Percentiles rank a stretch among this genome's conserved stretches.
phyloP scores from a whole-genome alignment of 2,329 filamentous ascomycete genomes.

The Nectriaceae sp. region DNA sequence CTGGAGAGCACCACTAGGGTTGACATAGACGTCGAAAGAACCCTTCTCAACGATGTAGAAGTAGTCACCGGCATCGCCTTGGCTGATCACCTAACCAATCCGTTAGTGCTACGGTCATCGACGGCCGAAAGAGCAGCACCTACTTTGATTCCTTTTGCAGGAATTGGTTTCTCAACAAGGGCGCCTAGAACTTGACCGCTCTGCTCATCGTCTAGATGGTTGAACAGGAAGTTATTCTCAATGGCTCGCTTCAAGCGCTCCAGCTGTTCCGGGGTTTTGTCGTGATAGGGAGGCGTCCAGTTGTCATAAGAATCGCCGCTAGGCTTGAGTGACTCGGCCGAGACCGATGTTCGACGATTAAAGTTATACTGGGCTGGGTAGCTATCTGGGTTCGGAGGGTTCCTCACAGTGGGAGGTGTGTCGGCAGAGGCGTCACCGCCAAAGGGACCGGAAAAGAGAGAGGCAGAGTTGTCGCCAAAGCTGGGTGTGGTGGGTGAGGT shows the following conservation, averaged over 20 bases:
- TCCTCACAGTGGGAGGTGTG: constrained; percentile 47
- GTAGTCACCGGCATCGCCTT: constrained; percentile 94
- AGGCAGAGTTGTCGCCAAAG: constrained; percentile 48
- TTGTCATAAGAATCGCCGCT: constrained; percentile 80
- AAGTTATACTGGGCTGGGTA: constrained; percentile 95
- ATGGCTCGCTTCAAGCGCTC: constrained; percentile 79
- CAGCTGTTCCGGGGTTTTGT: constrained; percentile 81
- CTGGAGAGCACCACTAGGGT: constrained; percentile 73
- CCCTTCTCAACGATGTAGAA: constrained; percentile 97
- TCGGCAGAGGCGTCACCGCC: constrained; percentile 53
- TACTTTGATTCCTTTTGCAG: constrained; percentile 80
- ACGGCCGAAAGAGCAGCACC: background rate
- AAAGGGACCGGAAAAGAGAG: constrained; percentile 52
- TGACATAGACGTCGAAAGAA: constrained; percentile 88
- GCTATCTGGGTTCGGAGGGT: constrained; percentile 61
- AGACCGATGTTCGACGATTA: constrained; percentile 90
- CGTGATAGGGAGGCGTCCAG: constrained; percentile 84
- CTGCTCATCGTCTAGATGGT: constrained; percentile 92
- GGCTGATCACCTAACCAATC: constrained; percentile 76
- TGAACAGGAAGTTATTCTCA: constrained; percentile 89
- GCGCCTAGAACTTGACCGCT: constrained; percentile 84
- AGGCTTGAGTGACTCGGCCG: constrained; percentile 93
- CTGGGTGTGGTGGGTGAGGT: constrained; percentile 71
- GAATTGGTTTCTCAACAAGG: constrained; percentile 91
- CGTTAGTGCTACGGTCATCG: constrained; percentile 23